Base-by-base conservation (phyloP, 768 basidiomycete genomes). In the Lactifluus rugatus region DNA sequence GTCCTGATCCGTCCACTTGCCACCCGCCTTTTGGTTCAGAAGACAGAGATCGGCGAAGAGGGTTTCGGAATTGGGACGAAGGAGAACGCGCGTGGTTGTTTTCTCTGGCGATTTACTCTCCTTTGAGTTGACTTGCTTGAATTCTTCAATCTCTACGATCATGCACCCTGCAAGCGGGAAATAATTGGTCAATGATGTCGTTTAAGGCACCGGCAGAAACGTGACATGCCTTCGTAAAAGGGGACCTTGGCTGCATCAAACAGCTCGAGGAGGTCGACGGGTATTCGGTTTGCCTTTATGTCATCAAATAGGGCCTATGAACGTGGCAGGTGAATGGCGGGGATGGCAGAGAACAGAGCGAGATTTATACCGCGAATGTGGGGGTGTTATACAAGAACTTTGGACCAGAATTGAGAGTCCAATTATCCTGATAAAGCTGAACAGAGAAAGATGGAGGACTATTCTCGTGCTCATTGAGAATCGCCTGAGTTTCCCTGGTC, bases 371-470 rank as follows among this genome's bases (percentile, higher is more conserved):
- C 45, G 89, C 86, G 59, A 46, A 56, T 60, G 86, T 80, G 63
- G 81, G 88, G 67, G 84, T 83, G 66, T 86, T 85, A 69, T 92
- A 90, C 56, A 85, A 73, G 68, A 89, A 90, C 76, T 89, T 89
- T 64, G 83, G 81, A 44, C 87, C 85, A 58, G 80, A 83, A 67
- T 92, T 92, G 48, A 93, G 76, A 3, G 82, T 80, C 90, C 90
- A 93, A 69, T 88, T 76, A 66, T 91, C 90, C 25, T 81, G 77
- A 70, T 89, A 78, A 44, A 93, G 76, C 64, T 89, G 83, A 5
- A 93, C 80, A 10, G 84, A 80, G 69, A 93, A 88, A 16, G 90
- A 93, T 1, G 89, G 82, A 1, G 81, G 79, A 14, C 76, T 74
- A 3, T 68, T 67, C 64, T 80, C 76, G 32, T 82, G 78, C 61